Evolutionary conservation across 108 stramenopile genomes (phyloP).

Genomic region (Stephanodiscus triporus): DNA sequence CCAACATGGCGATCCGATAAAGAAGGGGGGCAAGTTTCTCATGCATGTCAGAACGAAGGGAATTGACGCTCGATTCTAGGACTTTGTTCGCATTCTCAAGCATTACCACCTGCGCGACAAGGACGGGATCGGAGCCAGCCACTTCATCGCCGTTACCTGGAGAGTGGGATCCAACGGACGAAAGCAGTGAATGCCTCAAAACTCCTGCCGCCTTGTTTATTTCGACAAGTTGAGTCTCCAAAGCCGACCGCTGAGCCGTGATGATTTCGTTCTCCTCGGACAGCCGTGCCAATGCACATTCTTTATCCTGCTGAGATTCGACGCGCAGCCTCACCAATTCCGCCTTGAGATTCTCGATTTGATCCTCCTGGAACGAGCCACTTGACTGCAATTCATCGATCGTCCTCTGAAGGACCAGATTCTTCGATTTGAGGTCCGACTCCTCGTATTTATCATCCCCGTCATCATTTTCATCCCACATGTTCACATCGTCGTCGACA

Average conservation of each 20-base stretch:
- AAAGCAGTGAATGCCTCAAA: slow-evolving; percentile 15
- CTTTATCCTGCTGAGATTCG: slow-evolving; percentile 40
- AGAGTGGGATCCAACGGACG: not conserved
- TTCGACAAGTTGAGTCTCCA: slow-evolving; percentile 49
- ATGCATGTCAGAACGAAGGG: slow-evolving; percentile 37
- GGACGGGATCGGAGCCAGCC: slow-evolving; percentile 29
- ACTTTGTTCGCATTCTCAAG: slow-evolving; percentile 44
- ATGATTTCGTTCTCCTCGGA: slow-evolving; percentile 34
- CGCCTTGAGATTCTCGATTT: slow-evolving; percentile 39
- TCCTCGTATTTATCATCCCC: slow-evolving; percentile 10
- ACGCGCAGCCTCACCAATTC: slow-evolving; percentile 31
- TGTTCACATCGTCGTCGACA: slow-evolving; percentile 8
- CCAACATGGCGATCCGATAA: slow-evolving; percentile 29
- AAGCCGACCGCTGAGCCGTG: slow-evolving; percentile 27
- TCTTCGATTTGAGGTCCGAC: slow-evolving; percentile 17
- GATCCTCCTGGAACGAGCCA: slow-evolving; percentile 36
- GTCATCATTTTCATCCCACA: slow-evolving; percentile 6
- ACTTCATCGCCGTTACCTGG: slow-evolving; percentile 3
- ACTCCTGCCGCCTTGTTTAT: slow-evolving; percentile 36
- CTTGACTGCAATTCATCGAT: slow-evolving; percentile 21
- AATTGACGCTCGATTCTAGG: slow-evolving; percentile 26
- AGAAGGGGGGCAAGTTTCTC: slow-evolving; percentile 30
- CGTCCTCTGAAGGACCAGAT: slow-evolving; percentile 16
- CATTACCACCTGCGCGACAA: slow-evolving; percentile 48
- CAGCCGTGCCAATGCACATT: slow-evolving; percentile 23